Base-by-base conservation (phyloP, 2,329 filamentous ascomycete genomes). In the Hirsutella minnesotensis region DNA sequence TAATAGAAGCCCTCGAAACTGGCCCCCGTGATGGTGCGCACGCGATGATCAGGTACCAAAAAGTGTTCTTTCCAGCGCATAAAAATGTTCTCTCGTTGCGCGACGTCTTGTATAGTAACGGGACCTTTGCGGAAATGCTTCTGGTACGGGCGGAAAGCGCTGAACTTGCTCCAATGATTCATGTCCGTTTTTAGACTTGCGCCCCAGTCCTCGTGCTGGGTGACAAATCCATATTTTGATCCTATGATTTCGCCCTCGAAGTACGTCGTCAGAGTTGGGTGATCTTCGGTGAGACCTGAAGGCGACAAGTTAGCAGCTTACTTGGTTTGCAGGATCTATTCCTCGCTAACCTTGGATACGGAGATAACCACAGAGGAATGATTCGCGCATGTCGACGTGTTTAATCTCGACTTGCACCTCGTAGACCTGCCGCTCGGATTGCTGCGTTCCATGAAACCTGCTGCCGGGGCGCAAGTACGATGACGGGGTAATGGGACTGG, bases 11-110 rank as follows among this genome's bases (percentile, higher is more conserved):
- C 92, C 58, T 98, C 92, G 47, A 96, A 98, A 57, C 90, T 96
- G 8, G 92, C 92, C 16, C 92, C 92, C 29, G 80, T 85, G 47
- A 98, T 95, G 10, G 86, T 94, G 47, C 83, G 77, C 18, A 96
- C 88, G 15, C 86, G 78, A 60, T 98, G 92, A 56, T 98, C 89
- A 2, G 92, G 92, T 1, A 98, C 92, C 1, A 98, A 70, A 56
- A 98, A 98, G 55, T 94, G 88, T 58, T 98, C 92, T 64, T 98
- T 98, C 92, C 92, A 98, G 47, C 92, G 80, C 92, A 98, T 98
- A 57, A 95, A 98, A 27, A 98, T 81, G 59, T 94, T 81, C 53
- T 95, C 89, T 49, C 80, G 74, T 57, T 94, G 84, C 39, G 79
- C 76, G 52, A 83, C 77, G 53, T 94, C 83, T 68, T 80, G 67